These are phyloP conservation scores for Collariella sp. DNA, from an alignment of 495 filamentous ascomycete genomes.

Conservation along the genomic window DNA sequence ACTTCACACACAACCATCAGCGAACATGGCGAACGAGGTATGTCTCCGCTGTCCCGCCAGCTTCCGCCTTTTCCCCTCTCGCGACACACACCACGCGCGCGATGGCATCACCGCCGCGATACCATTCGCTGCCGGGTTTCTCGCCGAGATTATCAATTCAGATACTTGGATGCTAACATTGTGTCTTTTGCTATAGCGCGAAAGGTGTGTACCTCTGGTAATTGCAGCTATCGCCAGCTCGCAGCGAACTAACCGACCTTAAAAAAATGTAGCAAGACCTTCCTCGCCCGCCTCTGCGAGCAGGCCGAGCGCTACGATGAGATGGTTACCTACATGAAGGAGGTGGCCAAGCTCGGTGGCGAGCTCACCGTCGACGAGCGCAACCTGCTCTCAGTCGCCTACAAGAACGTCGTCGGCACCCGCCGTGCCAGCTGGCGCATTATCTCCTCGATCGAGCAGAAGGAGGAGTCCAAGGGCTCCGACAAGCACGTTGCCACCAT, in stretches of 20 bases:
- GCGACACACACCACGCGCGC: slow-evolving; percentile 20
- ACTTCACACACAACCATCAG: slow-evolving; percentile 16
- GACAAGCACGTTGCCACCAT: slow-evolving; percentile 96
- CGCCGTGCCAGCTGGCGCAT: slow-evolving; percentile 99
- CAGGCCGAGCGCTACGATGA: slow-evolving; percentile 99
- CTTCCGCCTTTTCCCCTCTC: slow-evolving; percentile 23
- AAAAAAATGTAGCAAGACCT: slow-evolving; percentile 78
- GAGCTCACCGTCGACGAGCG: slow-evolving; percentile 97
- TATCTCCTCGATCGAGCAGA: slow-evolving; percentile 99
- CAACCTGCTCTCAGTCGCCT: slow-evolving; percentile 96
- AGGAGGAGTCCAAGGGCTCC: slow-evolving; percentile 98
- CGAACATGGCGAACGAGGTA: slow-evolving; percentile 61
- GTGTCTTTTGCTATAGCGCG: slow-evolving; percentile 51
- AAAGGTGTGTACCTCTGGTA: slow-evolving; percentile 55
- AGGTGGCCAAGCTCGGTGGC: slow-evolving; percentile 98
- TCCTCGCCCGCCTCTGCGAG: slow-evolving; percentile 99
- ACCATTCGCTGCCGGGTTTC: slow-evolving; percentile 12
- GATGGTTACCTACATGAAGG: slow-evolving; percentile 99
- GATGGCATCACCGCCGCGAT: slow-evolving; percentile 6
- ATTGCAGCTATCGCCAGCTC: slow-evolving; percentile 1
- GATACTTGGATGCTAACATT: slow-evolving; percentile 34
- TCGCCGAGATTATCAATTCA: neutral
- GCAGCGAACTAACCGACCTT: slow-evolving; percentile 21
- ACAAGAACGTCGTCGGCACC: slow-evolving; percentile 99
- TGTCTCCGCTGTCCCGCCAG: slow-evolving; percentile 31